These are phyloP conservation scores for Solioccasus polychromus DNA, from an alignment of 768 basidiomycete species.

Conservation along the genomic window DNA sequence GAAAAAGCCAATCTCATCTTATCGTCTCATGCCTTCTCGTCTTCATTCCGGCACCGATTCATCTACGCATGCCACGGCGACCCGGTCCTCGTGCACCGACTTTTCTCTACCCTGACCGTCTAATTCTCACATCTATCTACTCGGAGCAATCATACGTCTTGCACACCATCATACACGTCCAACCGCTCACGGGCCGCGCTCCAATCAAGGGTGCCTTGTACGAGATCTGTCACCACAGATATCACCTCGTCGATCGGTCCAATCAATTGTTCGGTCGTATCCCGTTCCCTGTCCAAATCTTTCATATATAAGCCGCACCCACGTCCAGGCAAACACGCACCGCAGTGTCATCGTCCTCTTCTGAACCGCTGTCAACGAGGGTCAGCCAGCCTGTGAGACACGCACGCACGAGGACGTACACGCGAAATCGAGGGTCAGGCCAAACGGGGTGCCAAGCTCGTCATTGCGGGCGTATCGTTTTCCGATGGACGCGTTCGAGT, in stretches of 20 bases:
- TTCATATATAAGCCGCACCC: not conserved
- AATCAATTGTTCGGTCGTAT: slow-evolving; percentile 91
- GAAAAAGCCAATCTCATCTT: slow-evolving; percentile 1
- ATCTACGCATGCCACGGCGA: not conserved
- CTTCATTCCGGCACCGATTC: slow-evolving; percentile 1
- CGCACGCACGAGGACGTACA: slow-evolving; percentile 35
- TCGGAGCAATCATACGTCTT: slow-evolving; percentile 33
- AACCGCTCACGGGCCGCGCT: slow-evolving; percentile 65
- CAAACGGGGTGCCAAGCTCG: slow-evolving; percentile 97
- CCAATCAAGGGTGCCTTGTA: slow-evolving; percentile 77
- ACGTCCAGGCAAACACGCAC: slow-evolving; percentile 43
- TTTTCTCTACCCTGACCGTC: too few species aligned
- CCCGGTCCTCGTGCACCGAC: not conserved
- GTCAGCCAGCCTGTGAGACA: not conserved
- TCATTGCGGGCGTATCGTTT: slow-evolving; percentile 98
- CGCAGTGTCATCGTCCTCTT: slow-evolving; percentile 93
- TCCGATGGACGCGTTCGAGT: slow-evolving; percentile 92
- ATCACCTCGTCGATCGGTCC: slow-evolving; percentile 89
- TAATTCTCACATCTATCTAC: slow-evolving; percentile 1
- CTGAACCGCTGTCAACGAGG: slow-evolving; percentile 60
- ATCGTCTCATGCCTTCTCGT: not conserved
- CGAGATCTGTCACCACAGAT: slow-evolving; percentile 72
- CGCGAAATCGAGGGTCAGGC: slow-evolving; percentile 94
- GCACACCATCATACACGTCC: slow-evolving; percentile 83
- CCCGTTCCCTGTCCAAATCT: slow-evolving; percentile 77